A percentile compares a stretch with the other conserved stretches of the same genome.
phyloP scores from a whole-genome alignment of 768 basidiomycete species.

The Russula dissimulans region DNA sequence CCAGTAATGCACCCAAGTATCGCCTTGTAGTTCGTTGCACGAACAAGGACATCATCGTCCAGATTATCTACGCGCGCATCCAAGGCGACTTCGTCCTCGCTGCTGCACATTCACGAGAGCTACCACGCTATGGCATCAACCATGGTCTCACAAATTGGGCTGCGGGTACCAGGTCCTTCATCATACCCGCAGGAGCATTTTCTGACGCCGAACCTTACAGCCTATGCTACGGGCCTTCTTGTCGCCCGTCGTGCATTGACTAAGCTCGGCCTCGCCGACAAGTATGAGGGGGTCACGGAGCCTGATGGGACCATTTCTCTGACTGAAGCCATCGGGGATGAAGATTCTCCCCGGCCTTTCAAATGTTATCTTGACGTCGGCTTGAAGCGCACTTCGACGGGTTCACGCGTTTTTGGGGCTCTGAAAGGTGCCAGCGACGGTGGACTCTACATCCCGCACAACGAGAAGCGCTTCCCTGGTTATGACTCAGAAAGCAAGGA shows the following conservation, averaged over 20 bases:
- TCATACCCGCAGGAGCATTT: not conserved
- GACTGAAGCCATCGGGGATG: slow-evolving; percentile 82
- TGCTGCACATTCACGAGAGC: slow-evolving; percentile 82
- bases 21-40: slow-evolving; percentile 98
- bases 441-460: slow-evolving; percentile 96
- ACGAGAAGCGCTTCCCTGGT: slow-evolving; percentile 96
- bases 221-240: slow-evolving; percentile 95
- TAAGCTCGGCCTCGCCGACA: slow-evolving; percentile 95
- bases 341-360: slow-evolving; percentile 97
- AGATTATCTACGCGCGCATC: slow-evolving; percentile 93
- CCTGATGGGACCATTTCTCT: slow-evolving; percentile 78
- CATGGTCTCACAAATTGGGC: slow-evolving; percentile 99
- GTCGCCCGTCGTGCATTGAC: slow-evolving; percentile 88
- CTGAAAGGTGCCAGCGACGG: slow-evolving; percentile 98
- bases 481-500: slow-evolving; percentile 89
- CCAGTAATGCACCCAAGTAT: slow-evolving; percentile 92
- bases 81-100: slow-evolving; percentile 93
- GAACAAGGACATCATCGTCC: slow-evolving; percentile 91
- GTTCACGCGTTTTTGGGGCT: slow-evolving; percentile 94
- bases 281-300: slow-evolving; percentile 91
- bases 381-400: slow-evolving; percentile 94
- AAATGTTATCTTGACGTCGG: slow-evolving; percentile 98
- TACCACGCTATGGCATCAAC: slow-evolving; percentile 92
- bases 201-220: slow-evolving; percentile 30
- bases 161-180: slow-evolving; percentile 46